Base-by-base conservation (phyloP, 2,329 filamentous ascomycete species). In the Colletotrichum sidae region DNA sequence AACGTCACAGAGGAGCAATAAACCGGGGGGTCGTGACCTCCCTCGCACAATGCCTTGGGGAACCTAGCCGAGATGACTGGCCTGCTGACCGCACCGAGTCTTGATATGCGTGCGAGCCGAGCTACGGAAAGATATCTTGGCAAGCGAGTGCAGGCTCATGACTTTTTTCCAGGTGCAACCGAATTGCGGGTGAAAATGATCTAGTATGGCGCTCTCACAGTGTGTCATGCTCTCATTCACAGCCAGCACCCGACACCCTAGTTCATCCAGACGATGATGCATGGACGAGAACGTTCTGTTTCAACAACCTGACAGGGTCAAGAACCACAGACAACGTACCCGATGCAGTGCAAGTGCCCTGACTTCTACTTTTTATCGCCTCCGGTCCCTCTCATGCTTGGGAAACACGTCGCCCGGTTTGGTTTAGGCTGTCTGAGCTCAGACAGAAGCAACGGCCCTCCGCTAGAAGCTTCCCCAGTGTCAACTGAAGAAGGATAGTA, bases 21-120 rank as follows among this genome's bases (percentile, higher is more conserved):
- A 25, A 25, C 57, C 58, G 52, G 49, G 59, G 63, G 58, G 63
- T 66, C 63, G 63, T 66, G 63, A 66, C 63, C 60, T 59, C 37
- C 53, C 42, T n/a, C 33, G 41, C 42, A 56, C 47, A 57, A 66
- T 53, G 53, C 47, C 39, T 57, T 53, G 39, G 38, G 56, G 53
- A 63, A 44, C 63, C 63, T 41, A 66, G 45, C 39, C 53, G 58
- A 53, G 33, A 59, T 59, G 52, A 25, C 49, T 13, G 58, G 37
- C 63, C 58, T 53, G 58, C 58, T 66, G 63, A 63, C 59, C 63
- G 41, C 13, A 44, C 15, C 12, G 38, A 25, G 42, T 15, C 13
- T 11, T 47, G 59, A 25, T 5, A 25, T 44, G 47, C 12, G 46
- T 10, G 4, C 7, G 25, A 33, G 25, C 5, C 11, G 46, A 35